Conservation (phyloP, 2,329 filamentous ascomycete species). For the Mariannaea elegans region DNA sequence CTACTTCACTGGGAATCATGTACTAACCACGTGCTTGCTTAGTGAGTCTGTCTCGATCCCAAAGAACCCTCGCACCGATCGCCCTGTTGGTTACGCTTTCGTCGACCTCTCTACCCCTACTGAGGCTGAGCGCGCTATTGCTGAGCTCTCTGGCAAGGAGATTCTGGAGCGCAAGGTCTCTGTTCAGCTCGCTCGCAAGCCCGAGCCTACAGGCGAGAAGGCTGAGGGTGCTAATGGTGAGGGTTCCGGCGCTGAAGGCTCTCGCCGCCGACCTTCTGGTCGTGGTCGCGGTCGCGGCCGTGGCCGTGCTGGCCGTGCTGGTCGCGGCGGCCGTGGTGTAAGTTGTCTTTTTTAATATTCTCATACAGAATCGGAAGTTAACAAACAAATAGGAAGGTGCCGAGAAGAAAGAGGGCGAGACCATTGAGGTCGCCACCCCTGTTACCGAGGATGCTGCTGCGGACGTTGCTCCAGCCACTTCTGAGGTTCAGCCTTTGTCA, state of each 20-base stretch:
- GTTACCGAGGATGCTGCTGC: conserved; percentile 55
- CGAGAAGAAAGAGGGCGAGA: conserved; percentile 58
- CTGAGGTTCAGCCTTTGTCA: conserved; percentile 66
- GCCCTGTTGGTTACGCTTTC: conserved; percentile 98
- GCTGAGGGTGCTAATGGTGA: conserved; percentile 79
- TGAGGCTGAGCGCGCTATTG: conserved; percentile 95
- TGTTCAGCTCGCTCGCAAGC: conserved; percentile 97
- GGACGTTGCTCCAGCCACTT: conserved; percentile 55
- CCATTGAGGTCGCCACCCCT: conserved; percentile 45
- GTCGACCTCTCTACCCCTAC: conserved; percentile 95
- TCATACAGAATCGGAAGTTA: conserved; percentile 6
- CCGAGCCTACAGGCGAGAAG: conserved; percentile 84
- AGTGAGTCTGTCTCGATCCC: conserved; percentile 99
- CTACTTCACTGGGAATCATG: not conserved
- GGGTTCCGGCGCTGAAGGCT: conserved; percentile 73
- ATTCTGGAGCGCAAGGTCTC: conserved; percentile 99
- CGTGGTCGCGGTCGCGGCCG: conserved; percentile 75
- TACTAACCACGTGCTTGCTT: conserved; percentile 42
- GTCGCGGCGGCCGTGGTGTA: conserved; percentile 64
- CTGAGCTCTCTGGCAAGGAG: conserved; percentile 95
- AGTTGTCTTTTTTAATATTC: conserved; percentile 34
- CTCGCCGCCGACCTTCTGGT: conserved; percentile 69
- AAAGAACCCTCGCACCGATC: conserved; percentile 98
- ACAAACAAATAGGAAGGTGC: conserved; percentile 42
- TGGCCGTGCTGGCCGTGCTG: conserved; percentile 72